phyloP scores from a whole-genome alignment of 2,329 filamentous ascomycete genomes.

The Calonectria ilicicola region DNA sequence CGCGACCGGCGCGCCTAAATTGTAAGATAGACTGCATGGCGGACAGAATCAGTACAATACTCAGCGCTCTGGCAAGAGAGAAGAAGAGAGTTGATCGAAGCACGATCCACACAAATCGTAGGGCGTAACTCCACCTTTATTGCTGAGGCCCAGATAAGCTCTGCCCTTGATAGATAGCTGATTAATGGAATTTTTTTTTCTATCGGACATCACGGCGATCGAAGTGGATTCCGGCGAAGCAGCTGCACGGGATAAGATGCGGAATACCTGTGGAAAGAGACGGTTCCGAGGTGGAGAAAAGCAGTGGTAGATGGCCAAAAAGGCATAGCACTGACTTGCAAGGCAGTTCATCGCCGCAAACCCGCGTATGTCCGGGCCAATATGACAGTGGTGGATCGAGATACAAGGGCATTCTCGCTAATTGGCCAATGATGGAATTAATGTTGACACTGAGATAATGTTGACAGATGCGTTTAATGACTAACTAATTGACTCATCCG shows the following conservation, averaged over 20 bases:
- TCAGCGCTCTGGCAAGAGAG: background rate
- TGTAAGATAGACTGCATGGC: constrained; percentile 36
- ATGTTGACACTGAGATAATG: background rate
- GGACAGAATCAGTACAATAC: background rate
- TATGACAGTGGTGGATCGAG: background rate
- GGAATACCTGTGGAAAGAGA: background rate
- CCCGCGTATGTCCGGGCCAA: background rate
- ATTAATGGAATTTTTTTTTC: background rate
- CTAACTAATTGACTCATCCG: too few relatives aligned
- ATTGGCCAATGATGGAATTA: background rate
- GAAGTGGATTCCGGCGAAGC: background rate
- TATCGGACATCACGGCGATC: background rate
- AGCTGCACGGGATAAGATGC: background rate
- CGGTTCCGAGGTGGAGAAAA: background rate
- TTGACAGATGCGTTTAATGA: background rate
- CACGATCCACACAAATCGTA: background rate
- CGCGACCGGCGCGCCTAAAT: constrained; percentile 30
- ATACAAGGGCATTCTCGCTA: background rate
- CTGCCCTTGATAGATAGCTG: background rate
- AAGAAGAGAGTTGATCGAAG: background rate
- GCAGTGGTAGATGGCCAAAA: background rate
- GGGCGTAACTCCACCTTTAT: background rate
- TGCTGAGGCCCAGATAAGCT: background rate
- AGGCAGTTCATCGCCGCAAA: background rate
- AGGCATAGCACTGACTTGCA: background rate